Evolutionary conservation across 805 yeast genomes (phyloP).

Genomic region (Yarrowia sp.): DNA sequence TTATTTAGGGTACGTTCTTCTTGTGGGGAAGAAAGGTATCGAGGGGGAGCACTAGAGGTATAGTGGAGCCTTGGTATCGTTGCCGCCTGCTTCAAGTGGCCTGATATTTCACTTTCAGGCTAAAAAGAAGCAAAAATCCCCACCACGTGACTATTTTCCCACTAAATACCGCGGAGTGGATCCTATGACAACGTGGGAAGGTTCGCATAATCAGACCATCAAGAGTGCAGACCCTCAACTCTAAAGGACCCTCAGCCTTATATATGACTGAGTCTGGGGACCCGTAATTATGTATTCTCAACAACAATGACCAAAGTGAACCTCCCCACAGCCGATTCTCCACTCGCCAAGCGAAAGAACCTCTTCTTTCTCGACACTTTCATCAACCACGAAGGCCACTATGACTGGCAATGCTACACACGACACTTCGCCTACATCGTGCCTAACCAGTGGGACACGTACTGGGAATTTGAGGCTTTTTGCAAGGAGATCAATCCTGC

Average conservation of each 20-base stretch:
- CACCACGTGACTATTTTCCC: not conserved
- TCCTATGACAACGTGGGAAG: not conserved
- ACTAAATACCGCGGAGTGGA: not conserved
- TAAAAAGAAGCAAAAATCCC: not conserved
- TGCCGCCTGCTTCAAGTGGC: too few species aligned
- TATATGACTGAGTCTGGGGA: not conserved
- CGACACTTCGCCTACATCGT: slow-evolving; percentile 5
- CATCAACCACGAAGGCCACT: slow-evolving; percentile 17
- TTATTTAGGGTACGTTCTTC: not conserved
- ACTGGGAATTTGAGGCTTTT: slow-evolving; percentile 4
- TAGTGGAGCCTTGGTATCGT: too few species aligned
- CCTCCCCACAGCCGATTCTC: not conserved
- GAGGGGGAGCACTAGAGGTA: too few species aligned
- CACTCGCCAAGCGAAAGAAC: not conserved
- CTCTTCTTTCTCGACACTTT: slow-evolving; percentile 12
- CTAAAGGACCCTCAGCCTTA: not conserved
- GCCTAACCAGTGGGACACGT: slow-evolving; percentile 14
- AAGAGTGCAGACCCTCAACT: not conserved
- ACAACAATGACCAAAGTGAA: not conserved
- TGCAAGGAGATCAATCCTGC: slow-evolving; percentile 3
- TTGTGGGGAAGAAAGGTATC: not conserved
- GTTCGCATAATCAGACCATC: slow-evolving; percentile 22
- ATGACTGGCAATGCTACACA: slow-evolving; percentile 4
- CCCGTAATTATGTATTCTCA: not conserved
- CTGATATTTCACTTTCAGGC: not conserved